Evolutionary conservation across 2,329 filamentous ascomycete species (phyloP), one percentile per base, ranked within the genome.

Genomic region (Cercospora zeae-maydis): DNA sequence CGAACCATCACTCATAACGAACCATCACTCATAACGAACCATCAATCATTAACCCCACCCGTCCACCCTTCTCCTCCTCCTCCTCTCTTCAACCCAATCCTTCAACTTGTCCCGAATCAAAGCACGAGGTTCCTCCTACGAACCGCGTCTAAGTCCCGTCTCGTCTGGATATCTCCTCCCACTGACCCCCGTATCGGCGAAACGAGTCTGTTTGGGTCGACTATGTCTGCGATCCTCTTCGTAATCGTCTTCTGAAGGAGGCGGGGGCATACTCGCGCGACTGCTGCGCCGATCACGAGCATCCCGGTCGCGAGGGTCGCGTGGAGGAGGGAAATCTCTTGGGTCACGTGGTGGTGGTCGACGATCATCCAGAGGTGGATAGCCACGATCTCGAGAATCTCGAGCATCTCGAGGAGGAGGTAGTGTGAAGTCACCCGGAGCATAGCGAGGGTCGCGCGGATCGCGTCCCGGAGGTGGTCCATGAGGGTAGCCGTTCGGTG

Each of bases 131-230:
- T 59, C 57, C 19, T 51, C 57, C 57, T 59, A 59, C 34, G 57
- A 59, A 37, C 47, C 47, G n/a, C 57, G 57, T 30, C 57, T 52
- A 10, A 53, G 47, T 5, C 57, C 57, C 49, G 45, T 61, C 19
- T 64, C 62, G n/a, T 64, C 62, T 1, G 62, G 62, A 52, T 64
- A 64, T 24, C 58, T 30, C 16, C 62, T 61, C 9, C 62, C 62
- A 49, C 59, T 64, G 1, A 64, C 62, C 14, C 62, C 62, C 30
- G 58, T 61, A 54, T 64, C 62, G 9, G 62, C 54, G 37, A 64
- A 64, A 11, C 62, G 62, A 24, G 62, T 64, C 31, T 64, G 62
- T 27, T 64, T 64, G 24, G 62, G 47, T 8, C 62, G 45, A 31
- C 52, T 57, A 27, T 64, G 58, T 33, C 58, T 58, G 27, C 62